Base-by-base conservation (phyloP, 192 early-diverging fungal genomes). In the Backusella tuberculispora region DNA sequence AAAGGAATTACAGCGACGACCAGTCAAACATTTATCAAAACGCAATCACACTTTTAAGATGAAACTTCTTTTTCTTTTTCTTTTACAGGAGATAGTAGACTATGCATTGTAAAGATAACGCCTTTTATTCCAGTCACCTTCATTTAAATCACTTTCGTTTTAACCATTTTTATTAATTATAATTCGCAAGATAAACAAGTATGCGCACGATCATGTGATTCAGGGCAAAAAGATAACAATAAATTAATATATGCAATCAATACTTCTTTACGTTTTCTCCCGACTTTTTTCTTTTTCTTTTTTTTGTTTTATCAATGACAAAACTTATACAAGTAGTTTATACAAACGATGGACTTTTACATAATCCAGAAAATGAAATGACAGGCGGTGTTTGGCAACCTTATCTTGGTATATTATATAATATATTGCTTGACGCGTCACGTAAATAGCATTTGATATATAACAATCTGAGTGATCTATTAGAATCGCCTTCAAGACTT, bases 401-500 rank as follows among this genome's bases (percentile, higher is more conserved):
- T 21, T 72, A 56, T 63, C 17, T 53, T 4, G 71, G 71, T 72
- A 72, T 63, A 3, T 66, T 66, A 12, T 60, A 10, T 24, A 60
- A 43, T 60, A 26, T 60, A 34, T 34, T 0, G 2, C 0, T 48
- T 48, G 4, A 10, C 46, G 9, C 17, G 46, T 48, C 12, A 12
- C 46, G 12, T 15, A 53, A 53, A 53, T 4, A 53, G 15, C 6
- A 53, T 19, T 43, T 21, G 7, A 42, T 67, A 21, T 40, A 41
- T 66, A 14, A 15, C 34, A 26, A 6, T 14, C 37, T 65, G 15
- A 65, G 1, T 65, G 21, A 50, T 29, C 13, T 26, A 60, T 60
- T 60, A 76, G 74, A 76, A 69, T 69, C 74, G 7, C 74, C 74
- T 3, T 60, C 46, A 50, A 67, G 74, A 26, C 74, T 76, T 63